Conservation (phyloP, 2,329 filamentous ascomycete species). For the Catunica adiposa region DNA sequence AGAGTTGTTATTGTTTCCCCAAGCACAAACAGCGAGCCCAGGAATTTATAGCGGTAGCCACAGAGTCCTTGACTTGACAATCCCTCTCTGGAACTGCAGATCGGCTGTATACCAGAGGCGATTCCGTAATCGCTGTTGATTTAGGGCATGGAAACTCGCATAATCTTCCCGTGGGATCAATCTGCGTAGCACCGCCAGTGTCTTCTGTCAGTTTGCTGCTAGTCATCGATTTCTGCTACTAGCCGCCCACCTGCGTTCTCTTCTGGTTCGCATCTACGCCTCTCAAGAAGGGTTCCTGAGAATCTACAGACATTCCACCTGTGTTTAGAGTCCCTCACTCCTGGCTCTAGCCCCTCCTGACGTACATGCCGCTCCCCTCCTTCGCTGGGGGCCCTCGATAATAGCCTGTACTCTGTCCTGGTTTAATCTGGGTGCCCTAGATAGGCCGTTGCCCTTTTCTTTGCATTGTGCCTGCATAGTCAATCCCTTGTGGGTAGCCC, state of each 20-base stretch:
- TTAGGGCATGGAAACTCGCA: neutral
- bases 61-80: too few relatives aligned
- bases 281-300: neutral
- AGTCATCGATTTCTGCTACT: neutral
- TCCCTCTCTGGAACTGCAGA: too few relatives aligned
- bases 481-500: neutral
- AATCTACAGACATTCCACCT: neutral
- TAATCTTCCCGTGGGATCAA: neutral
- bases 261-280: neutral
- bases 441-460: conserved; percentile 1
- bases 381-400: neutral
- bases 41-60: too few relatives aligned
- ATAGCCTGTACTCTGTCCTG: neutral
- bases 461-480: neutral
- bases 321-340: neutral
- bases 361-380: neutral
- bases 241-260: neutral
- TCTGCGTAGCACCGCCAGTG: neutral
- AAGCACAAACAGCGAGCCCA: too few relatives aligned
- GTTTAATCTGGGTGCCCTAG: neutral
- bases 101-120: too few relatives aligned
- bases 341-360: neutral
- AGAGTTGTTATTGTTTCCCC: neutral
- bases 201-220: neutral
- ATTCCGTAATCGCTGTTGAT: too few relatives aligned